A percentile compares a stretch with the other conserved stretches of the same genome.
These are phyloP conservation scores for Geosmithia morbida DNA, from an alignment of 2,329 filamentous ascomycete species.

Conservation along the genomic window DNA sequence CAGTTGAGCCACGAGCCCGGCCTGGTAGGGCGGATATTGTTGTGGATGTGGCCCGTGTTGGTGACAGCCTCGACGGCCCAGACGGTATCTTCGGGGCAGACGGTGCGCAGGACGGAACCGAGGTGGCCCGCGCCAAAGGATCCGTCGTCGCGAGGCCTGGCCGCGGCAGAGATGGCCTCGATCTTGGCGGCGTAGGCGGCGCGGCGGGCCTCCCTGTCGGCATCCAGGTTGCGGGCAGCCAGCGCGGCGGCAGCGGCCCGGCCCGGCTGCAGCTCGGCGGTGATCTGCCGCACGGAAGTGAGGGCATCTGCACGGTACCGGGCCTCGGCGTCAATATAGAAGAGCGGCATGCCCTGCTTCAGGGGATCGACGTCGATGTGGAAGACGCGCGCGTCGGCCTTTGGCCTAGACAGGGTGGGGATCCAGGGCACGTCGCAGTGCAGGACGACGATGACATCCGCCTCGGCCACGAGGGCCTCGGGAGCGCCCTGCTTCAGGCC, in stretches of 20 bases:
- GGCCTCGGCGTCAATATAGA: slow-evolving; percentile 52
- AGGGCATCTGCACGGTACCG: slow-evolving; percentile 54
- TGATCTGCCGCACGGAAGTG: slow-evolving; percentile 55
- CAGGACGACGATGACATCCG: slow-evolving; percentile 73
- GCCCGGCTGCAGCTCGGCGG: slow-evolving; percentile 38
- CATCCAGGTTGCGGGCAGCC: slow-evolving; percentile 5
- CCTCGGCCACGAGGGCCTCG: slow-evolving; percentile 57
- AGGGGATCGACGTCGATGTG: slow-evolving; percentile 53
- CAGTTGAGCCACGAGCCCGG: slow-evolving; percentile 67
- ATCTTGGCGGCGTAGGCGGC: slow-evolving; percentile 44
- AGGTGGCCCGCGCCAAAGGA: slow-evolving; percentile 18
- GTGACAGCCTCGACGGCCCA: slow-evolving; percentile 67
- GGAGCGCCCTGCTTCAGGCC: slow-evolving; percentile 56
- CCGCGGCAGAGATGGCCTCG: slow-evolving; percentile 39
- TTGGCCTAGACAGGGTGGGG: slow-evolving; percentile 52
- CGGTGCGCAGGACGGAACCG: slow-evolving; percentile 6
- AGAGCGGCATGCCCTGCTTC: slow-evolving; percentile 60
- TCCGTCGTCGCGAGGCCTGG: slow-evolving; percentile 44
- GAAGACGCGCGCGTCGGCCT: slow-evolving; percentile 37
- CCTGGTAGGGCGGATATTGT: slow-evolving; percentile 50
- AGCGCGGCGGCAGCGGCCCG: slow-evolving; percentile 17
- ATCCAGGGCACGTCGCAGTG: slow-evolving; percentile 94
- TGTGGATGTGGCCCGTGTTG: slow-evolving; percentile 46
- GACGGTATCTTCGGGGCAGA: slow-evolving; percentile 36
- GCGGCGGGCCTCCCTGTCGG: slow-evolving; percentile 29